Evolutionary conservation across 2,329 filamentous ascomycete genomes (phyloP).

Genomic region (Fusarium sp.): DNA sequence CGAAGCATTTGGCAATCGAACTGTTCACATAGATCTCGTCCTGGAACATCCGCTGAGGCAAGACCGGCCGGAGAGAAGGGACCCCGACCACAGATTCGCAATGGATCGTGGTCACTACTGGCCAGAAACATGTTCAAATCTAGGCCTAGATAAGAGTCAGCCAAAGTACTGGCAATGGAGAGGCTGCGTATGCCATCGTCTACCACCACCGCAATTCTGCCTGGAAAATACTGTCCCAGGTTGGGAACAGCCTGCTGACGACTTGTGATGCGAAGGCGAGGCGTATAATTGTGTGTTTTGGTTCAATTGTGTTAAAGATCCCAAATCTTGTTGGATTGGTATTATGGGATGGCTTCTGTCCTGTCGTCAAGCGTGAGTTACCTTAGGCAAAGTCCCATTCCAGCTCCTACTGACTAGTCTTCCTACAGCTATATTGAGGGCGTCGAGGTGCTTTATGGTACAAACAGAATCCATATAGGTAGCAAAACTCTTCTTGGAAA

Average conservation of each 20-base stretch:
- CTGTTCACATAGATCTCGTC: not conserved
- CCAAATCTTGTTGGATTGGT: not conserved
- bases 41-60: not conserved
- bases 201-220: not conserved
- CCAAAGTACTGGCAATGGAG: constrained; percentile 18
- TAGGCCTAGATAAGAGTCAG: not conserved
- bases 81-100: not conserved
- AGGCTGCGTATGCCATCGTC: constrained; percentile 14
- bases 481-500: not conserved
- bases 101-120: not conserved
- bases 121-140: not conserved
- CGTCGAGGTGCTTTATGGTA: constrained; percentile 1
- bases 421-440: constrained; percentile 3
- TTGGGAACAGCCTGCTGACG: not conserved
- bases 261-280: not conserved
- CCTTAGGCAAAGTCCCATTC: not conserved
- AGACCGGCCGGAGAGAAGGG: not conserved
- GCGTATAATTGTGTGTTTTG: not conserved
- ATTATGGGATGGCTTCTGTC: constrained; percentile 8
- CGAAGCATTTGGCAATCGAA: not conserved
- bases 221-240: too few relatives aligned
- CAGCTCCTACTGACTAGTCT: not conserved
- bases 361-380: constrained; percentile 8
- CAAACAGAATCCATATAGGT: constrained; percentile 8
- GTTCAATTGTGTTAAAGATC: not conserved